phyloP scores from a whole-genome alignment of 2,329 filamentous ascomycete species.

The Talaromyces albobiverticillius region DNA sequence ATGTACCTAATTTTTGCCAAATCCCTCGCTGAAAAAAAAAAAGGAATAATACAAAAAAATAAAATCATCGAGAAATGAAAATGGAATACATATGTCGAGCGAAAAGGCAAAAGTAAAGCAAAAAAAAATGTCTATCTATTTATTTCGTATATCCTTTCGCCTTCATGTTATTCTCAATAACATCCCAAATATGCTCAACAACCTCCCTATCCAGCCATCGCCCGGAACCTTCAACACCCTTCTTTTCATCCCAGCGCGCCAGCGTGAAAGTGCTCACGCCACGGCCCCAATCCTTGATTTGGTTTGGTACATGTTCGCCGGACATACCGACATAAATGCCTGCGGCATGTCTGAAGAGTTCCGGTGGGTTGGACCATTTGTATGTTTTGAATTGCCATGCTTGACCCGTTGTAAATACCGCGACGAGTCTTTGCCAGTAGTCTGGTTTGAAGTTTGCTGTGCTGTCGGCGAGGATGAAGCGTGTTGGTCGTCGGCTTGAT shows the following conservation, averaged over 20 bases:
- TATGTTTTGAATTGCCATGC: slow-evolving; percentile 98
- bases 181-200: slow-evolving; percentile 88
- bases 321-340: slow-evolving; percentile 91
- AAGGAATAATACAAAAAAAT: slow-evolving; percentile 2
- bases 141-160: slow-evolving; percentile 66
- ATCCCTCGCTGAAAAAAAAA: slow-evolving; percentile 16
- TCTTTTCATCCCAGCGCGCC: slow-evolving; percentile 71
- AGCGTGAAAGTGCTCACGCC: slow-evolving; percentile 74
- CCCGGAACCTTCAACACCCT: slow-evolving; percentile 32
- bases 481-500: slow-evolving; percentile 61
- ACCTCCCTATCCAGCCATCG: slow-evolving; percentile 88
- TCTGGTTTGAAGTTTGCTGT: slow-evolving; percentile 95
- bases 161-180: slow-evolving; percentile 84
- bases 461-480: slow-evolving; percentile 93
- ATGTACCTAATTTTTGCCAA: too few relatives aligned
- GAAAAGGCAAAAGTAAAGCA: neutral
- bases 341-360: slow-evolving; percentile 83
- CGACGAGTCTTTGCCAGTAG: slow-evolving; percentile 94
- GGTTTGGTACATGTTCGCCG: slow-evolving; percentile 74
- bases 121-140: slow-evolving; percentile 18
- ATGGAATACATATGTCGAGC: slow-evolving; percentile 2
- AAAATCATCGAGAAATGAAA: neutral
- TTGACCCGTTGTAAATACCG: slow-evolving; percentile 96
- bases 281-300: slow-evolving; percentile 79
- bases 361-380: slow-evolving; percentile 86